These are phyloP conservation scores for Pisolithus orientalis DNA, from an alignment of 768 basidiomycete genomes.

Conservation along the genomic window DNA sequence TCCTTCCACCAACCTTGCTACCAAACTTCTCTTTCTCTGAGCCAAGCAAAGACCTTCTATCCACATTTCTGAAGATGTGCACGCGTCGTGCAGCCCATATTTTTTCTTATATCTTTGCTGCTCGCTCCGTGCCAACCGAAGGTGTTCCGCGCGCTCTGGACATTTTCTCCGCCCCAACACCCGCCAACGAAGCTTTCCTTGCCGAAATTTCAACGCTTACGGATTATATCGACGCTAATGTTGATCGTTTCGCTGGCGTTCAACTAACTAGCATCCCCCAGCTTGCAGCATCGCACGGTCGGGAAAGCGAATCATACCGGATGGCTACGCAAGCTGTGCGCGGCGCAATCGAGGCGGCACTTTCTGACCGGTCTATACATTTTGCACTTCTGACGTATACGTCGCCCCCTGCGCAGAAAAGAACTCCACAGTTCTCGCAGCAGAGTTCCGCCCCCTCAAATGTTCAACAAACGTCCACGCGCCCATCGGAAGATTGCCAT, in stretches of 20 bases:
- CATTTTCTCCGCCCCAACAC: slow-evolving; percentile 36
- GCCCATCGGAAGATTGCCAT: slow-evolving; percentile 59
- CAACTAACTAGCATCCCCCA: slow-evolving; percentile 47
- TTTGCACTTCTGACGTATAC: slow-evolving; percentile 40
- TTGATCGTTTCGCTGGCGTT: slow-evolving; percentile 57
- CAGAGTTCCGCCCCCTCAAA: slow-evolving; percentile 44
- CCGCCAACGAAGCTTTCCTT: slow-evolving; percentile 33
- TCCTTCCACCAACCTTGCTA: slow-evolving; percentile 47
- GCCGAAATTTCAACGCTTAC: slow-evolving; percentile 39
- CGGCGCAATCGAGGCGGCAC: slow-evolving; percentile 38
- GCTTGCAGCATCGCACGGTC: slow-evolving; percentile 42
- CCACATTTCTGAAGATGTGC: slow-evolving; percentile 52
- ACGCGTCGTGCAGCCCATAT: slow-evolving; percentile 50
- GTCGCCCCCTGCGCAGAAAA: slow-evolving; percentile 28
- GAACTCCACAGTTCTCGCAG: slow-evolving; percentile 34
- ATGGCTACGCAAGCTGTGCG: slow-evolving; percentile 41
- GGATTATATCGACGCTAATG: slow-evolving; percentile 41
- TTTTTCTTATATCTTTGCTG: slow-evolving; percentile 49
- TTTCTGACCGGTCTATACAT: slow-evolving; percentile 34
- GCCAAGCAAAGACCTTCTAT: slow-evolving; percentile 30
- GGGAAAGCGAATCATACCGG: slow-evolving; percentile 49
- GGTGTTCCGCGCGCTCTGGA: slow-evolving; percentile 32
- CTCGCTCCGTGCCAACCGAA: slow-evolving; percentile 26
- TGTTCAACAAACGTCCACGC: slow-evolving; percentile 41
- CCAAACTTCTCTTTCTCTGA: slow-evolving; percentile 41